A percentile compares a stretch with the other conserved stretches of the same genome.
Conservation (phyloP, 2,329 filamentous ascomycete species). For the Exophiala alcalophila region DNA sequence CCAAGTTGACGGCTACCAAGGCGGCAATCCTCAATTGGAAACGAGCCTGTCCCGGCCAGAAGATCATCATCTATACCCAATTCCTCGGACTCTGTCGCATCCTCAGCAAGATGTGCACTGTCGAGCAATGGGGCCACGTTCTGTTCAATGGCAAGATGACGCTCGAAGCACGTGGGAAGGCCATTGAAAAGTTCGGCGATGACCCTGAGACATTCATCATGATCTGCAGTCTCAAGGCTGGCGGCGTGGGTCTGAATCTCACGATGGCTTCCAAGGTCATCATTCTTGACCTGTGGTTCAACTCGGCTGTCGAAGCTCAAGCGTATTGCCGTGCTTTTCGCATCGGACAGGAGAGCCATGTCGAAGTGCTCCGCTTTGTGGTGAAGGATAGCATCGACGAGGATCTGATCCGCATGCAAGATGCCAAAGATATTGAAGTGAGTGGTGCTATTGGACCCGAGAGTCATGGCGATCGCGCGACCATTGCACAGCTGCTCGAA, state of each 20-base stretch:
- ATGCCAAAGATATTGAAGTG: conserved; percentile 52
- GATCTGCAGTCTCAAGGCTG: conserved; percentile 56
- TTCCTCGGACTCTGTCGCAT: conserved; percentile 55
- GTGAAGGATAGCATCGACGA: conserved; percentile 58
- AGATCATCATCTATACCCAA: conserved; percentile 61
- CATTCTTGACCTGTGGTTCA: conserved; percentile 61
- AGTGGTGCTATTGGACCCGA: conserved; percentile 20
- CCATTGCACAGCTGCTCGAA: conserved; percentile 28
- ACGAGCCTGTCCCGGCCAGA: conserved; percentile 45
- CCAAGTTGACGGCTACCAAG: conserved; percentile 38
- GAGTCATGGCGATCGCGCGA: conserved; percentile 15
- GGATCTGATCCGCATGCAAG: conserved; percentile 55
- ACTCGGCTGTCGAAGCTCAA: conserved; percentile 60
- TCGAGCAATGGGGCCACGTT: conserved; percentile 49
- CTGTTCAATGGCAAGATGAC: conserved; percentile 52
- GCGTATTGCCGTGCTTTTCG: conserved; percentile 44
- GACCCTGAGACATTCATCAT: conserved; percentile 46
- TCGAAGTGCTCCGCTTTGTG: conserved; percentile 58
- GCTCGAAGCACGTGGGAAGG: conserved; percentile 44
- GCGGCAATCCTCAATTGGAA: conserved; percentile 38
- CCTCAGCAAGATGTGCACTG: conserved; percentile 48
- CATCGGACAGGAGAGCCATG: conserved; percentile 61
- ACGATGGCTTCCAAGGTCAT: conserved; percentile 60
- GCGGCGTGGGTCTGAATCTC: conserved; percentile 59
- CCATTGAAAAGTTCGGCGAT: conserved; percentile 47